Percentiles rank a stretch among this genome's conserved stretches.
Conservation (phyloP, 225 moss, liverwort and hornwort species). For the Neckera pumila region DNA sequence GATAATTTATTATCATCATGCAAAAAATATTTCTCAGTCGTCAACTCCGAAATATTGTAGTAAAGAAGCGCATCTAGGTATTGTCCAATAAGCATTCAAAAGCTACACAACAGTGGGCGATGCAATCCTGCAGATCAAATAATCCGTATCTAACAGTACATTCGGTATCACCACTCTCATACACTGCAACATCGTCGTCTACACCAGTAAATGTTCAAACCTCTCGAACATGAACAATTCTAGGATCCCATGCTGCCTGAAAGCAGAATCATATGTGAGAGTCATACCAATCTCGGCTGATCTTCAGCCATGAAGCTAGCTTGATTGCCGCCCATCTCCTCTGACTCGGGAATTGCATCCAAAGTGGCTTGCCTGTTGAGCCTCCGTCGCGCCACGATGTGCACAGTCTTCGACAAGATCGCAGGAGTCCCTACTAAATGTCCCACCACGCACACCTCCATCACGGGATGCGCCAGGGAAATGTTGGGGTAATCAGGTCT, state of each 20-base stretch:
- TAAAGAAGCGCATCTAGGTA: neutral
- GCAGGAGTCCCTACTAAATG: conserved; percentile 24
- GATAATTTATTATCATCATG: neutral
- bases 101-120: neutral
- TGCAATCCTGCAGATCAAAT: neutral
- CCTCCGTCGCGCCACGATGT: conserved; percentile 26
- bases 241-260: neutral
- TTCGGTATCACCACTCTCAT: neutral
- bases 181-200: neutral
- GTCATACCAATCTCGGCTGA: conserved; percentile 28
- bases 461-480: conserved; percentile 25
- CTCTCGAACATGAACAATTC: neutral
- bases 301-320: conserved; percentile 21
- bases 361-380: conserved; percentile 25
- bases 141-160: neutral
- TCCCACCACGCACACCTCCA: conserved; percentile 49
- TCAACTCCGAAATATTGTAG: neutral
- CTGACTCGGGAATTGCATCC: conserved; percentile 51
- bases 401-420: conserved; percentile 45
- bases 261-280: neutral
- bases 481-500: conserved; percentile 28
- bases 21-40: neutral
- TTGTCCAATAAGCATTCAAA: neutral
- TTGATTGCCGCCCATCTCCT: conserved; percentile 28
- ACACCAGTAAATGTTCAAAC: neutral